Base-by-base conservation (phyloP, 768 basidiomycete species). In the Russula griseocarnosa region DNA sequence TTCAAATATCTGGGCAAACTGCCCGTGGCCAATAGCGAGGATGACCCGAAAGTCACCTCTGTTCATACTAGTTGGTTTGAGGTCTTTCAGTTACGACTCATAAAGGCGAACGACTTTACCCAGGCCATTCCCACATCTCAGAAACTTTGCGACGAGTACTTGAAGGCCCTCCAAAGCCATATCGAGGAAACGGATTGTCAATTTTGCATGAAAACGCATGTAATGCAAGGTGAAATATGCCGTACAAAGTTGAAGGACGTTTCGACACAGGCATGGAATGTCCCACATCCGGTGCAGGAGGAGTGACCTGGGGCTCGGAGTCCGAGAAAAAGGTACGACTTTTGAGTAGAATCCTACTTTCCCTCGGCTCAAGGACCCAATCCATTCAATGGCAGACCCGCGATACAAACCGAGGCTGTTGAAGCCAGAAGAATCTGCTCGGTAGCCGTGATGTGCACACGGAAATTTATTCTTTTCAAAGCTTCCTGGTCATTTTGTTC, bases 151-250 rank as follows among this genome's bases (percentile, higher is more conserved):
- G 16, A 40, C n/a, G 16, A 32, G 16, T 62, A 62, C 26, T 20
- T 38, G 24, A 13, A 10, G n/a, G 34, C 61, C 5, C 36, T 62
- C 24, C 54, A 28, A 14, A 16, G 1, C 8, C 61, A 62, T 9
- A 6, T 62, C 36, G 20, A 6, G 5, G 8, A 32, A 20, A 40
- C 9, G 2, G 44, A 56, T 46, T 62, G 61, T 14, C 3, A 54
- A 38, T 38, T 40, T 28, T 56, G 61, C 46, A 40, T 30, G 38
- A 62, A 42, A n/a, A 34, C 46, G n/a, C 61, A 62, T 47, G 3
- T 14, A 3, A 5, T 56, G 14, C 32, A 50, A n/a, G 61, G 61
- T 50, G 61, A 62, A 26, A 28, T 5, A 22, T 62, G 30, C 36
- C 40, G 54, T 18, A 2, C 0, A 5, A 28, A 55, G 26, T 18